Evolutionary conservation across 129 eudicot species (phyloP), one percentile per base, ranked within the genome.

Genomic region (Flaveria ramosissima): DNA sequence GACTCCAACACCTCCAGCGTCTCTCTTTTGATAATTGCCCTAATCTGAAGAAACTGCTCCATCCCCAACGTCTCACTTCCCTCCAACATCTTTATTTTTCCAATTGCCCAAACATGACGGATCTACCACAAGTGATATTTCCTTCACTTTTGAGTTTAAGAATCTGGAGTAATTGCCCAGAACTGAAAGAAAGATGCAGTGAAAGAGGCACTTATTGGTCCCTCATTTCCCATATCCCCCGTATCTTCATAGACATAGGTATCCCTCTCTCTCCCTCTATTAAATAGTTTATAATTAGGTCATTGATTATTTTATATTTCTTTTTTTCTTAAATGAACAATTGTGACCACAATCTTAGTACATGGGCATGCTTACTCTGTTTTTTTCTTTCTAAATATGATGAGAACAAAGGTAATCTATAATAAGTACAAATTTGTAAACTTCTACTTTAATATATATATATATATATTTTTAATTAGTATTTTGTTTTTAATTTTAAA

Each of bases 201-300:
- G 24, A 17, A 64, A 57, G 24, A 59, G 72, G 60, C 9, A 16
- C 51, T 10, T 32, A 70, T 60, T 70, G 42, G 73, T 52, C 47
- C 39, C 71, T 30, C 50, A 30, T 81, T 36, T 46, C 81, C 9
- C 50, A 47, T 53, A 76, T 81, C 59, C 81, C 85, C 15, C 4
- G 1, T 9, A 16, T 76, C 32, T 0, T 0, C 8, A 61, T n/a
- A n/a, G n/a, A 20, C 0, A 0, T 7, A 51, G 19, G 57, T 14
- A 15, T 15, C 19, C 5, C 20, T 51, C 20, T 13, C 2, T 7
- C 62, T 6, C 13, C 1, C 36, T 0, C 36, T 3, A 10, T 30
- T 1, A 30, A 30, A 57, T 57, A 2, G 3, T 13, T 12, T 47
- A 47, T 10, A 43, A 43, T 47, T 47, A 47, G 16, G 15, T 47